Evolutionary conservation across 345 rosid species (phyloP).

Genomic region (Isatis tinctoria): DNA sequence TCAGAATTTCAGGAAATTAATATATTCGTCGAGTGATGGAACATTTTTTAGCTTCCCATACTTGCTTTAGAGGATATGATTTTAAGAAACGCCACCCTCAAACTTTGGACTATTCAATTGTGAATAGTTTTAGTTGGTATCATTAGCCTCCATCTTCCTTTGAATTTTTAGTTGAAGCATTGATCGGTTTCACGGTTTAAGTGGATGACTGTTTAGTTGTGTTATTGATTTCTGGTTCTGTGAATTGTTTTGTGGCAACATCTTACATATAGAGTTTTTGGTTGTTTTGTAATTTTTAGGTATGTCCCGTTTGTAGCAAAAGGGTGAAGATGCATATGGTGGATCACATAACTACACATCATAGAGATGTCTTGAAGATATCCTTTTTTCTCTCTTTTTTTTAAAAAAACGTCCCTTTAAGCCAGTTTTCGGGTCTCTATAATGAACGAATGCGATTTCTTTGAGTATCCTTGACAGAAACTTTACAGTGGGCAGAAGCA

Average conservation of each 20-base stretch:
- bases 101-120: neutral
- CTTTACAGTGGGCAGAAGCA: conserved; percentile 28
- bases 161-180: neutral
- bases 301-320: conserved; percentile 33
- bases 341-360: conserved; percentile 29
- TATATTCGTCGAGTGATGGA: neutral
- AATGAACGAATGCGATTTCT: neutral
- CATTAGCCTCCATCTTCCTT: neutral
- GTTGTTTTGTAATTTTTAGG: conserved; percentile 14
- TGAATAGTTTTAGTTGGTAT: neutral
- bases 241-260: neutral
- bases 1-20: neutral
- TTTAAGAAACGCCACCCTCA: neutral
- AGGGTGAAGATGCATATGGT: conserved; percentile 33
- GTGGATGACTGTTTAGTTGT: neutral
- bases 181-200: neutral
- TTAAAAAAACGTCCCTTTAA: neutral
- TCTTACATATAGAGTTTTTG: neutral
- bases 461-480: conserved; percentile 21
- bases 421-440: neutral
- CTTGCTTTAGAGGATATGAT: neutral
- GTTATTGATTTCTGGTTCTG: neutral
- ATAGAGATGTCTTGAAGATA: conserved; percentile 34
- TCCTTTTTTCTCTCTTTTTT: neutral
- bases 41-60: neutral